Conservation (phyloP, 1,284 basidiomycete species). For the Schizophyllum amplum region DNA sequence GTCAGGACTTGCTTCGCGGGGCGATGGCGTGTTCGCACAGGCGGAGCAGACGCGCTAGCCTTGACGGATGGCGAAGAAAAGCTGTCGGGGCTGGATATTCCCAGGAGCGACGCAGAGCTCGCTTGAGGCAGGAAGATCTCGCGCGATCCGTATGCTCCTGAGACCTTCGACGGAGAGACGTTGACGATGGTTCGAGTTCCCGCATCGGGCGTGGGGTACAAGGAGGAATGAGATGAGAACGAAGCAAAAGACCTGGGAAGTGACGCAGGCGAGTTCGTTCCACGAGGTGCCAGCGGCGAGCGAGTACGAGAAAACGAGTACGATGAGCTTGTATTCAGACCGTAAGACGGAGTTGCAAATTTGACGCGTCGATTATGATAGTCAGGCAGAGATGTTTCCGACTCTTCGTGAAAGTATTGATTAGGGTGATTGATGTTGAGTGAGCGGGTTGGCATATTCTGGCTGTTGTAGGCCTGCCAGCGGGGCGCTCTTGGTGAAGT, state of each 20-base stretch:
- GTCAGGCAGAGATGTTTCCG: background rate
- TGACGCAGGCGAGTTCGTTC: background rate
- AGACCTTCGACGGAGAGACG: too few species aligned
- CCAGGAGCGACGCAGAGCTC: background rate
- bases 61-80: background rate
- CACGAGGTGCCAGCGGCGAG: background rate
- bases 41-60: background rate
- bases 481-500: background rate
- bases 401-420: background rate
- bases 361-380: background rate
- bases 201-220: background rate
- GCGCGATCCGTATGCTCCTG: background rate
- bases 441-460: too few species aligned
- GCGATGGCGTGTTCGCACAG: background rate
- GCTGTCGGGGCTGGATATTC: background rate
- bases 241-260: background rate
- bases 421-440: background rate
- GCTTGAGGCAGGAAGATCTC: background rate
- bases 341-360: background rate
- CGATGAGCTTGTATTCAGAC: background rate
- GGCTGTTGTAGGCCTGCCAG: background rate
- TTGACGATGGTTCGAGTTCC: background rate
- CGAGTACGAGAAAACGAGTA: background rate
- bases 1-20: background rate
- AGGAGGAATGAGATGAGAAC: background rate